Evolutionary conservation across 208 protist genomes (phyloP).

Genomic region (Trypanosoma mega): DNA sequence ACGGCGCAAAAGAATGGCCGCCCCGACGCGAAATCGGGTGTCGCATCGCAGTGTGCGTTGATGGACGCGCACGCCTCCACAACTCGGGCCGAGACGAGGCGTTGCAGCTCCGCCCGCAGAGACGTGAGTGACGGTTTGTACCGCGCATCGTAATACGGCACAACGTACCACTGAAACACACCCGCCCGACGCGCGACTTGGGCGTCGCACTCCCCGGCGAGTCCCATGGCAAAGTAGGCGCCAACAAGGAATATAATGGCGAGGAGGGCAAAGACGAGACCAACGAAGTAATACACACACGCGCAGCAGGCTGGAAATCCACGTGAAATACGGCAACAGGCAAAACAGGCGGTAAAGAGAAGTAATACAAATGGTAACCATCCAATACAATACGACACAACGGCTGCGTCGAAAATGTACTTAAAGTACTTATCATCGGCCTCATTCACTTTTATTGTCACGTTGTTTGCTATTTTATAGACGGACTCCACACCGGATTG

Average conservation of each 20-base stretch:
- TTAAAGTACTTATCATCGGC: conserved; percentile 52
- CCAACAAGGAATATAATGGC: conserved; percentile 57
- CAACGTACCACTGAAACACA: conserved; percentile 75
- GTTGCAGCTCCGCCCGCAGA: conserved; percentile 31
- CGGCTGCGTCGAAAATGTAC: conserved; percentile 55
- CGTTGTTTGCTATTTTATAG: conserved; percentile 30
- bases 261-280: conserved; percentile 53
- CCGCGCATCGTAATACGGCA: conserved; percentile 55
- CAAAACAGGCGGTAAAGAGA: conserved; percentile 59
- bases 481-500: conserved; percentile 33
- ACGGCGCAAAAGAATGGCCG: conserved; percentile 9
- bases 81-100: conserved; percentile 19
- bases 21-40: neutral
- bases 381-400: conserved; percentile 54
- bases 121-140: conserved; percentile 37
- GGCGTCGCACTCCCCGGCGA: conserved; percentile 54
- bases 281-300: conserved; percentile 64
- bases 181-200: conserved; percentile 70
- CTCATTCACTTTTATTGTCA: conserved; percentile 29
- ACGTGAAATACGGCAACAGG: conserved; percentile 34
- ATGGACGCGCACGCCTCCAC: conserved; percentile 45
- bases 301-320: conserved; percentile 37
- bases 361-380: conserved; percentile 52
- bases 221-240: conserved; percentile 37
- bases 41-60: conserved; percentile 53